Evolutionary conservation across 2,329 filamentous ascomycete genomes (phyloP).

Genomic region (Trichoderma guizhouense): DNA sequence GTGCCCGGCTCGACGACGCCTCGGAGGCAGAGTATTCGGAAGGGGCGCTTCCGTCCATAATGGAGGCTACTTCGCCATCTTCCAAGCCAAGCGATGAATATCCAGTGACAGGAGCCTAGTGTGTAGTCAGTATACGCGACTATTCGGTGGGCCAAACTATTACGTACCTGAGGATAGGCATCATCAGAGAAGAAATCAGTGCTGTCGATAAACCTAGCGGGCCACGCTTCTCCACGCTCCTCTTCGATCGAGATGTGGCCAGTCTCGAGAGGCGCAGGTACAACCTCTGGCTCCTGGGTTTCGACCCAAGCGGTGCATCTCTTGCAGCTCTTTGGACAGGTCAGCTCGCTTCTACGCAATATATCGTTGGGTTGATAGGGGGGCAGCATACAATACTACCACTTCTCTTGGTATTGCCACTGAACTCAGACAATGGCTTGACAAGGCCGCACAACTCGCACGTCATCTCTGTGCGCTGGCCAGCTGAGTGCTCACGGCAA

Average conservation of each 20-base stretch:
- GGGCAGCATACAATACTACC: conserved; percentile 31
- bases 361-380: not conserved
- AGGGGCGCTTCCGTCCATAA: not conserved
- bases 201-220: conserved; percentile 16
- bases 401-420: conserved; percentile 27
- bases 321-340: conserved; percentile 30
- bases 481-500: conserved; percentile 34
- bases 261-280: conserved; percentile 30
- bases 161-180: conserved; percentile 22
- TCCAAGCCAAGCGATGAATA: conserved; percentile 25
- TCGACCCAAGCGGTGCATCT: conserved; percentile 37
- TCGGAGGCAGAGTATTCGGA: not conserved
- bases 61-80: not conserved
- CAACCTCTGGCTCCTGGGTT: conserved; percentile 34
- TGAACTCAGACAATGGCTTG: conserved; percentile 31
- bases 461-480: conserved; percentile 25
- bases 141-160: no score
- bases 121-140: conserved; percentile 12
- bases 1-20: not conserved
- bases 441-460: conserved; percentile 33
- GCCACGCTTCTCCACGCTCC: conserved; percentile 17
- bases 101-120: conserved; percentile 29
- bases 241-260: conserved; percentile 36
- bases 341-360: conserved; percentile 10
- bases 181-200: conserved; percentile 29